Evolutionary conservation across 164 flowering plant genomes (phyloP).

Genomic region (Saururus chinensis): DNA sequence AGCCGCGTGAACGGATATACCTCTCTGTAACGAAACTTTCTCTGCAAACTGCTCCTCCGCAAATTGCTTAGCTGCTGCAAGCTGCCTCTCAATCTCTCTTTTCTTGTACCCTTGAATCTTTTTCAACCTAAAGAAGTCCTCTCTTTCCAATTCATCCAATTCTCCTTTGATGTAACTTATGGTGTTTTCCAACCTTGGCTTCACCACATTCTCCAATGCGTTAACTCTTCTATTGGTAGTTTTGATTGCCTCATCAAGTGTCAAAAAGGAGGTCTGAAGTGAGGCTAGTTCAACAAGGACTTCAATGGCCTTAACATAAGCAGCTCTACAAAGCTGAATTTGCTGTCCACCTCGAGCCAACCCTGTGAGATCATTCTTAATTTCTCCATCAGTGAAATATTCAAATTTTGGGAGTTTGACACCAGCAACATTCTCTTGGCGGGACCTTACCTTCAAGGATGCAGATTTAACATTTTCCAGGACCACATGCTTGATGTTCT

Average conservation of each 20-base stretch:
- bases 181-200: slow-evolving; percentile 86
- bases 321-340: slow-evolving; percentile 71
- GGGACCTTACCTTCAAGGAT: slow-evolving; percentile 64
- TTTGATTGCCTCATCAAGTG: slow-evolving; percentile 91
- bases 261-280: slow-evolving; percentile 85
- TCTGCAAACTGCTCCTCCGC: slow-evolving; percentile 66
- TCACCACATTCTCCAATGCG: slow-evolving; percentile 92
- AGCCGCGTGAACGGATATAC: slow-evolving; percentile 48
- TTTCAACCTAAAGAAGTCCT: slow-evolving; percentile 91
- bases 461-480: slow-evolving; percentile 83
- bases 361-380: slow-evolving; percentile 86
- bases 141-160: slow-evolving; percentile 91
- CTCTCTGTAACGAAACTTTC: slow-evolving; percentile 56
- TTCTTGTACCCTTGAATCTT: slow-evolving; percentile 90
- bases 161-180: slow-evolving; percentile 79
- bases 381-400: slow-evolving; percentile 74
- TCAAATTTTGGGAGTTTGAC: slow-evolving; percentile 92
- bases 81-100: slow-evolving; percentile 71
- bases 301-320: slow-evolving; percentile 81
- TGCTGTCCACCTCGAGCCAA: slow-evolving; percentile 96
- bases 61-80: slow-evolving; percentile 38
- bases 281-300: slow-evolving; percentile 95
- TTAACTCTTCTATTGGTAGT: slow-evolving; percentile 96
- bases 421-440: slow-evolving; percentile 86
- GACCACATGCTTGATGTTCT: slow-evolving; percentile 75